A percentile compares a stretch with the other conserved stretches of the same genome.
phyloP scores from a whole-genome alignment of 441 rosid genomes.

The Brassica hybrid region DNA sequence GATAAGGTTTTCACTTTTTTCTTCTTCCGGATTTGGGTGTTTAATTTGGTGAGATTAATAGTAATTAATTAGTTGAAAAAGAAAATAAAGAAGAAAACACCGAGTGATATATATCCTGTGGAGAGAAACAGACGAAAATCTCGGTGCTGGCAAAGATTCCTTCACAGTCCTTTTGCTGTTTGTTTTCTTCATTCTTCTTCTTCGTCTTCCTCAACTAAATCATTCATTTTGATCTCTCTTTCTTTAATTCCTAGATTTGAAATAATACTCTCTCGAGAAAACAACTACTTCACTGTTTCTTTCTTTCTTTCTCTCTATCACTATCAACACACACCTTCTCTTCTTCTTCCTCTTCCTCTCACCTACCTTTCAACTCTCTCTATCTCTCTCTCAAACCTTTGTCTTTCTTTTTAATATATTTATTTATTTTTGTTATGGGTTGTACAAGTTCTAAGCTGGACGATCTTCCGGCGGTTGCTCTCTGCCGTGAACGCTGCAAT shows the following conservation, averaged over 20 bases:
- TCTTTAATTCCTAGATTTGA: background rate
- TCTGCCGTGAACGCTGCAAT: conserved; percentile 79
- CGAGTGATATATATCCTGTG: conserved; percentile 42
- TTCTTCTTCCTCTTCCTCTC: too few species aligned
- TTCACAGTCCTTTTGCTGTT: conserved; percentile 39
- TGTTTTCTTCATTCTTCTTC: conserved; percentile 1
- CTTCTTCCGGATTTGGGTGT: background rate
- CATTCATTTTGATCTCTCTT: conserved; percentile 12
- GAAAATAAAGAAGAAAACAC: conserved; percentile 32
- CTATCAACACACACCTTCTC: conserved; percentile 25
- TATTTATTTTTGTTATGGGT: conserved; percentile 51
- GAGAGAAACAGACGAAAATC: conserved; percentile 57
- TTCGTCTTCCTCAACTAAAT: conserved; percentile 26
- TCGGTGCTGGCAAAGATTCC: conserved; percentile 79
- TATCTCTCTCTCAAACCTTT: conserved; percentile 9
- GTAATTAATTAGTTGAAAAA: background rate
- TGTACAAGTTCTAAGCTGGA: conserved; percentile 86
- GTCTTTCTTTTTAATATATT: background rate
- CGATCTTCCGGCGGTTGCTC: conserved; percentile 91
- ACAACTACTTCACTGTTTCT: conserved; percentile 39
- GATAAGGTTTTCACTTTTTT: conserved; percentile 8
- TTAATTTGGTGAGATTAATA: background rate
- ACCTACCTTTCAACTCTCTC: background rate
- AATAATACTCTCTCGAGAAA: conserved; percentile 44
- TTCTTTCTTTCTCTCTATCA: conserved; percentile 14